Evolutionary conservation across 129 eudicot genomes (phyloP), one percentile per base, ranked within the genome.

Genomic region (Logfia minima): DNA sequence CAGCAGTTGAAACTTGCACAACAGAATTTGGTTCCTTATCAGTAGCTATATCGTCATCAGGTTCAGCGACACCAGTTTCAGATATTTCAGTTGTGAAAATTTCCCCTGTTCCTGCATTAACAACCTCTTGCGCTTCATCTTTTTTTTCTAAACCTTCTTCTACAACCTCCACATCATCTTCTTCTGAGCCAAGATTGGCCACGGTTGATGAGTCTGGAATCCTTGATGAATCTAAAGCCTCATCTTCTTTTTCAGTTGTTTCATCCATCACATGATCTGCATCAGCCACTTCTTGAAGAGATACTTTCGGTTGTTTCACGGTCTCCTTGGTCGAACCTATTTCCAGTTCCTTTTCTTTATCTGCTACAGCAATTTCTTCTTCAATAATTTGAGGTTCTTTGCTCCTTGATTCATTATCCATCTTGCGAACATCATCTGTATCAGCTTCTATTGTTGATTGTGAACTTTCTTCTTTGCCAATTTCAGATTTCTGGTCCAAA

Each of bases 221-320:
- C 51, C 19, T 56, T 53, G 85, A 76, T 43, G 77, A 76, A 28
- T 66, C 66, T 61, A 51, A 19, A 70, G 32, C 81, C 70, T 72
- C 58, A 14, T 52, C 71, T 66, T 63, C 84, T 62, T 76, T 62
- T 79, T 43, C 75, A 55, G 85, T 66, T 53, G 73, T 83, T 48
- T 77, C 70, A 74, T 53, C 29, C 56, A 29, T 71, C 64, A 32
- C 76, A 58, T 52, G 77, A 68, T 77, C 79, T 70, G 22, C 70
- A 24, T 67, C 37, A 59, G 23, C 68, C 64, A 31, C 77, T 37
- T 79, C 84, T 45, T 68, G 73, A 81, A 64, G 79, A 34, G 76
- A 43, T 28, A 66, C 70, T 3, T 23, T 34, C 24, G 63, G 37
- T 62, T 28, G 59, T 62, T 84, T 76, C 16, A 58, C 37, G 9